phyloP scores from a whole-genome alignment of 768 basidiomycete species.

The Collybia nuda region DNA sequence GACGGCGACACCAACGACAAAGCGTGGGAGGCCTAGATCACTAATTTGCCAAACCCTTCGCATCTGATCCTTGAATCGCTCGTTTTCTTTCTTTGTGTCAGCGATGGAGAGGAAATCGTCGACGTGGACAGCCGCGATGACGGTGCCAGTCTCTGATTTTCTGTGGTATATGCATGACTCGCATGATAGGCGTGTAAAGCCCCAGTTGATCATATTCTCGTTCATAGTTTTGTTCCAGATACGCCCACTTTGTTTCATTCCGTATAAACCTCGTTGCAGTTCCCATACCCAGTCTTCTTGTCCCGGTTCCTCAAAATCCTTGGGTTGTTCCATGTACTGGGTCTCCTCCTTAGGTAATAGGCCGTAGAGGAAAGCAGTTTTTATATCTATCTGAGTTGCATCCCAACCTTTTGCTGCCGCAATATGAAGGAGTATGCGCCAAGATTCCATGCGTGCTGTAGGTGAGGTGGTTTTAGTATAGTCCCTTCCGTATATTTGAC shows the following conservation, averaged over 20 bases:
- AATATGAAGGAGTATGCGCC: background rate
- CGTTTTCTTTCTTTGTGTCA: constrained; percentile 1
- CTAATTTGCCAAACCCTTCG: constrained; percentile 26
- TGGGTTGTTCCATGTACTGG: constrained; percentile 18
- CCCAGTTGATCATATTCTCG: constrained; percentile 17
- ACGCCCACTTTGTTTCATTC: constrained; percentile 34
- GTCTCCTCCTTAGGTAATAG: background rate
- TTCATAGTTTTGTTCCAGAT: constrained; percentile 30
- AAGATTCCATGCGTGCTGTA: background rate
- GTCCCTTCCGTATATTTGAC: constrained; percentile 39
- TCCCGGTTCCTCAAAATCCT: constrained; percentile 22
- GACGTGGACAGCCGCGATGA: constrained; percentile 32
- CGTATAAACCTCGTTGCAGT: constrained; percentile 26
- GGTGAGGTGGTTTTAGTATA: constrained; percentile 40
- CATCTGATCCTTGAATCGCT: constrained; percentile 25
- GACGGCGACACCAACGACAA: constrained; percentile 30
- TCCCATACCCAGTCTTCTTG: constrained; percentile 21
- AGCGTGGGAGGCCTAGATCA: constrained; percentile 24
- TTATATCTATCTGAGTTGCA: background rate
- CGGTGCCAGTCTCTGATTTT: constrained; percentile 3
- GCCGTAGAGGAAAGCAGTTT: background rate
- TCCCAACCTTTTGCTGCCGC: background rate
- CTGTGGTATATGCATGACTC: constrained; percentile 33
- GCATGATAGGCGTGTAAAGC: constrained; percentile 23
- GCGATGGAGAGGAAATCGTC: constrained; percentile 27